Percentiles rank a stretch among this genome's conserved stretches.
These are phyloP conservation scores for Magnolia changhungtana DNA, from an alignment of 164 flowering plant species.

Conservation along the genomic window DNA sequence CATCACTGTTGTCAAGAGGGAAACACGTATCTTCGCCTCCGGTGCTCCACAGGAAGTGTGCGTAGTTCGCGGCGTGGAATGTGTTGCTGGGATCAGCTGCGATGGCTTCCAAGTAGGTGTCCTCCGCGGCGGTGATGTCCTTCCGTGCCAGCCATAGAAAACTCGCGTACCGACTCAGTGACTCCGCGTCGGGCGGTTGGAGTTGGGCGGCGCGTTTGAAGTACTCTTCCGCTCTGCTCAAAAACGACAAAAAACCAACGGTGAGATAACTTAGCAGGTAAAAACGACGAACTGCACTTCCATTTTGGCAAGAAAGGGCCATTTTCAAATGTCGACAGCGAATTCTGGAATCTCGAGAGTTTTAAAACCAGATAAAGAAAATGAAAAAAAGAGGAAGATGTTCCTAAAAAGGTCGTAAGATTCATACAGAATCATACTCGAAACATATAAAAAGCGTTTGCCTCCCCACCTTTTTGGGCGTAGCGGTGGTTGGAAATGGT, in stretches of 20 bases:
- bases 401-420: too few relatives aligned
- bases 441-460: too few relatives aligned
- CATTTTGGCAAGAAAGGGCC: too few relatives aligned
- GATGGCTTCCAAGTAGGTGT: conserved; percentile 74
- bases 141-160: conserved; percentile 75
- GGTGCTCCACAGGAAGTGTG: conserved; percentile 90
- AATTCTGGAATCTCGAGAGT: too few relatives aligned
- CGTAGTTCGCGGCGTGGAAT: conserved; percentile 70
- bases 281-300: too few relatives aligned
- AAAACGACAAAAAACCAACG: background rate
- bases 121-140: conserved; percentile 82
- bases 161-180: conserved; percentile 58
- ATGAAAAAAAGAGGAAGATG: too few relatives aligned
- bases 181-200: conserved; percentile 74
- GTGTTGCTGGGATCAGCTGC: conserved; percentile 75
- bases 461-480: too few relatives aligned
- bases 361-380: too few relatives aligned
- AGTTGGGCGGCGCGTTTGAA: conserved; percentile 62
- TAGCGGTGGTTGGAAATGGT: too few relatives aligned
- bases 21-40: conserved; percentile 93
- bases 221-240: conserved; percentile 81
- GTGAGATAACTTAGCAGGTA: background rate
- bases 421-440: too few relatives aligned
- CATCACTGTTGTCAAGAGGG: conserved; percentile 39
- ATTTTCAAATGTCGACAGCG: too few relatives aligned